Base-by-base conservation (phyloP, 495 filamentous ascomycete genomes). In the Filosporella fistucella region DNA sequence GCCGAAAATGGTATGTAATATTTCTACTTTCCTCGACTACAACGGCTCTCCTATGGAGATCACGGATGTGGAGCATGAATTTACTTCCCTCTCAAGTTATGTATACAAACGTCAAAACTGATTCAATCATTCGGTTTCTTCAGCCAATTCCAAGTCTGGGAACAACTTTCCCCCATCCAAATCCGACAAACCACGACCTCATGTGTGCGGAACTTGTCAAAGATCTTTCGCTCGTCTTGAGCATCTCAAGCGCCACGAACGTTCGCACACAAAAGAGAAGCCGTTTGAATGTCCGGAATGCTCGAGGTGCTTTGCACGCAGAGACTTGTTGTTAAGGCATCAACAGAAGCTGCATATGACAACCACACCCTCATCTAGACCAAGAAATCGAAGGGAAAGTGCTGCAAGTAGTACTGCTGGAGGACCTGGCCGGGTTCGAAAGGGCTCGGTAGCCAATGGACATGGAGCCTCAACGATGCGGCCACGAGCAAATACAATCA, bases 321-420 rank as follows among this genome's bases (percentile, higher is more conserved):
- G 93, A 48, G 93, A 99, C 64, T 67, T 99, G 49, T 78, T 99
- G 44, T 71, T 99, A 47, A 80, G 93, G 22, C 93, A 99, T 67
- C 93, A 99, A 71, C 93, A 99, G 74, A 99, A 99, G 73, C 76
- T 99, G 12, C 93, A 99, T 61, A 88, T 95, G 82, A 94, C 89
- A n/a, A 86, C 86, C 1, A 89, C 90, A 1, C 85, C 93, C 5
- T 90, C 91, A 28, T 89, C 89, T 36, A 80, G 90, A 48, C 89
- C 91, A 28, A 77, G 90, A 60, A 90, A 86, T 64, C 83, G 78
- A 47, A 79, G 84, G 43, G 91, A 97, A 64, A 90, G 94, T 67
- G 86, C 87, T 10, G 87, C 89, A 5, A 88, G 81, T 44, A 84
- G 84, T 47, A 76, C 82, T n/a, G 69, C 79, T 13, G 72, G 69